Base-by-base conservation (phyloP, 108 stramenopile species). In the Seminavis robusta region DNA sequence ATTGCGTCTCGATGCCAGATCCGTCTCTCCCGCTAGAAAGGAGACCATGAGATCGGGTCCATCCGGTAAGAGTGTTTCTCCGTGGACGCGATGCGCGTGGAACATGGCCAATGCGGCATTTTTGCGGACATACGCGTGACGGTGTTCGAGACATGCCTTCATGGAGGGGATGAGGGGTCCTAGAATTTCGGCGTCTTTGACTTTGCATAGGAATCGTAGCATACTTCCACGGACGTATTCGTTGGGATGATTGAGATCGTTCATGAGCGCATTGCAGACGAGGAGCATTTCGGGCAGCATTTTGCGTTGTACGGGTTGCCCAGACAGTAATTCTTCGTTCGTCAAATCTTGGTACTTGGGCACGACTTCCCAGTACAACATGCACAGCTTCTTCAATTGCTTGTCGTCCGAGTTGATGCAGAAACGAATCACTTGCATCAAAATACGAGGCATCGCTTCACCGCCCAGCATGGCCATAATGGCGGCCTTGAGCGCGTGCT, bases 311-410 rank as follows among this genome's bases (percentile, higher is more conserved):
- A 84, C 74, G 8, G 79, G 56, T 8, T 60, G 74, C n/a, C 85
- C 84, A 8, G 72, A 72, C 26, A 87, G 53, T 21, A 86, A 49
- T 46, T 88, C 87, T 29, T 93, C 91, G 0, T 79, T 73, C 16
- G 86, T 77, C 36, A 86, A 73, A 38, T 88, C 86, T 72, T 91
- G 88, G 61, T 95, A 94, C 74, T 96, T 98, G 33, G 93, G 92
- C 16, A 99, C 97, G 32, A 98, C 92, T 63, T 99, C 99, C 98
- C 98, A 99, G 76, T 97, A 99, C 54, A 99, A 65, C 96, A 97
- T 98, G 41, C 95, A 79, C 10, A 98, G 80, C 70, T 99, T 99
- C 71, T 98, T 98, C 25, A 99, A 77, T 55, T 91, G 94, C 68
- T 99, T 97, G 79, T 98, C 96, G 24, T 98, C 90, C 5, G 90